These are phyloP conservation scores for Hibiscus syriacus DNA, from an alignment of 345 rosid genomes.

Conservation along the genomic window DNA sequence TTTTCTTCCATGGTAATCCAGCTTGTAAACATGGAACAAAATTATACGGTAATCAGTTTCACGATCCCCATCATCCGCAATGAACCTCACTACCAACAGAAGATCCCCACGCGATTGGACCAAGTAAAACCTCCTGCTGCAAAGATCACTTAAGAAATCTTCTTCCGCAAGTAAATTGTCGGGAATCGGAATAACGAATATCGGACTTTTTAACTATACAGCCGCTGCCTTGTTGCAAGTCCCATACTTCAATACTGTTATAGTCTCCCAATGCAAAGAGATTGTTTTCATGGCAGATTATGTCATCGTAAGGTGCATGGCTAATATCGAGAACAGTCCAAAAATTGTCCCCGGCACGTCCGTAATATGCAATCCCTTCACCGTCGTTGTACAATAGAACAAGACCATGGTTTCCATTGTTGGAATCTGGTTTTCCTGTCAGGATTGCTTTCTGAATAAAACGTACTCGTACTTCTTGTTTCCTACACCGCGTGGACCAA, in stretches of 20 bases:
- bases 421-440: background rate
- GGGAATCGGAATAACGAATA: too few relatives aligned
- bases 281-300: background rate
- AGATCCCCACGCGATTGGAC: background rate
- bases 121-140: too few relatives aligned
- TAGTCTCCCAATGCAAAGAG: background rate
- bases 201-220: too few relatives aligned
- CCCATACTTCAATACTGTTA: background rate
- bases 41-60: too few relatives aligned
- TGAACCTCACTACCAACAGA: too few relatives aligned
- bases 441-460: background rate
- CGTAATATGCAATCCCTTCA: background rate
- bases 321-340: background rate
- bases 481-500: background rate
- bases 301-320: background rate
- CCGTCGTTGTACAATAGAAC: background rate
- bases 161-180: too few relatives aligned
- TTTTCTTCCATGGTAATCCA: background rate
- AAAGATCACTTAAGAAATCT: too few relatives aligned
- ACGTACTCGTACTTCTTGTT: background rate
- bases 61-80: too few relatives aligned
- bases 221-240: background rate
- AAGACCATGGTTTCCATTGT: background rate
- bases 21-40: background rate
- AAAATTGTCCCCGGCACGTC: background rate